Conservation (phyloP, 805 yeast genomes). For the Sugiyamaella lignohabitans region DNA sequence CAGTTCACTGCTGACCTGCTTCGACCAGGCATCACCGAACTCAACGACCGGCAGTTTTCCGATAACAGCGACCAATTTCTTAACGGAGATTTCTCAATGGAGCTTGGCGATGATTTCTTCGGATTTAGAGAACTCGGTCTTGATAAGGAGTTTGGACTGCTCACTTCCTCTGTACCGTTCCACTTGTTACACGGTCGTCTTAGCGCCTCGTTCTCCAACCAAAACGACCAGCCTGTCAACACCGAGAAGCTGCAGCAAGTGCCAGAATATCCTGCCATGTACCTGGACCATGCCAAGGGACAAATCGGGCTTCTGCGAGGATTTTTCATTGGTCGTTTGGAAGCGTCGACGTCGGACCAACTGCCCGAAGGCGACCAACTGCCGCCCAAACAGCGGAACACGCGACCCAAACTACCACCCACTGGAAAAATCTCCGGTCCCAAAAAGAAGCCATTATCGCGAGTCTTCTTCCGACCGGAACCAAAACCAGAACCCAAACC, state of each 20-base stretch:
- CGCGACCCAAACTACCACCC: conserved; percentile 80
- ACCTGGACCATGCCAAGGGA: conserved; percentile 43
- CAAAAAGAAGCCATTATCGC: conserved; percentile 43
- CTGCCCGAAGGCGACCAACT: conserved; percentile 74
- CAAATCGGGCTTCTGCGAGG: conserved; percentile 57
- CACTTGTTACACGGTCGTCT: conserved; percentile 76
- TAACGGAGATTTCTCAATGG: conserved; percentile 90
- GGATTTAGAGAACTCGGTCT: conserved; percentile 93
- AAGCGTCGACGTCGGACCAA: conserved; percentile 22
- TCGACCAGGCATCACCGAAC: conserved; percentile 62
- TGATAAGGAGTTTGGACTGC: conserved; percentile 82
- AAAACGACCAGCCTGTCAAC: conserved; percentile 45
- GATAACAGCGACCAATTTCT: conserved; percentile 92
- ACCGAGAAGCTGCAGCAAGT: conserved; percentile 36
- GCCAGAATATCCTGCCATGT: conserved; percentile 45
- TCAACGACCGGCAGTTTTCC: conserved; percentile 69
- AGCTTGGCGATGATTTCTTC: conserved; percentile 94
- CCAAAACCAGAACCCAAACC: not conserved
- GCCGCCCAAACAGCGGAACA: conserved; percentile 69
- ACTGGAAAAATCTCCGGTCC: conserved; percentile 72
- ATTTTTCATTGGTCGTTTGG: conserved; percentile 37
- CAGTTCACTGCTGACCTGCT: conserved; percentile 69
- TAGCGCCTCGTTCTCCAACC: conserved; percentile 41
- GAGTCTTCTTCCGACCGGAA: conserved; percentile 19
- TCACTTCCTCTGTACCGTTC: conserved; percentile 81